Conservation (phyloP, 768 basidiomycete genomes). For the Mycena maculata region DNA sequence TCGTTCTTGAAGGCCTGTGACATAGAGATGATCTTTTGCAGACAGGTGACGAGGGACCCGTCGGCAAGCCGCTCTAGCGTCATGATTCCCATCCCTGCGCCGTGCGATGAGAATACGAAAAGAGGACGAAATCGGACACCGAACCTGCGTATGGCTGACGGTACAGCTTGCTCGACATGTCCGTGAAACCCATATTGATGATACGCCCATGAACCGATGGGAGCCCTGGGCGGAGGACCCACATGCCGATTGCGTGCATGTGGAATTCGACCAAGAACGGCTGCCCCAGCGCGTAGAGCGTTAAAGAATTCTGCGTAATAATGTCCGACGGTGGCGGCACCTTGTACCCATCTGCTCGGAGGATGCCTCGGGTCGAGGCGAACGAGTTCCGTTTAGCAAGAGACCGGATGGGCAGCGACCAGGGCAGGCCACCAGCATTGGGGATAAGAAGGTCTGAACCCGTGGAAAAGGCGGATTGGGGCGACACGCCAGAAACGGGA, state of each 20-base stretch:
- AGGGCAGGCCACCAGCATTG: slow-evolving; percentile 21
- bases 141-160: slow-evolving; percentile 12
- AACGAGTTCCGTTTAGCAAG: not conserved
- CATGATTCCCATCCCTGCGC: slow-evolving; percentile 14
- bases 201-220: not conserved
- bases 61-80: slow-evolving; percentile 19
- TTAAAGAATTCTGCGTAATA: not conserved
- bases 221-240: not conserved
- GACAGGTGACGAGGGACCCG: slow-evolving; percentile 1
- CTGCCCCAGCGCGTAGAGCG: slow-evolving; percentile 22
- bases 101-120: not conserved
- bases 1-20: not conserved
- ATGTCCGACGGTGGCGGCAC: not conserved
- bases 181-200: slow-evolving; percentile 9
- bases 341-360: not conserved
- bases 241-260: not conserved
- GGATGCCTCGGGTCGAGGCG: not conserved
- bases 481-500: slow-evolving; percentile 5
- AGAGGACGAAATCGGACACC: not conserved
- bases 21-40: slow-evolving; percentile 20
- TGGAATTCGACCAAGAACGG: slow-evolving; percentile 24
- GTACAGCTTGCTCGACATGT: not conserved
- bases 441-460: slow-evolving; percentile 31
- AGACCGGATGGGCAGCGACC: slow-evolving; percentile 17
- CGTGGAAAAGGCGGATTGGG: slow-evolving; percentile 22